Evolutionary conservation across 441 rosid genomes (phyloP).

Genomic region (Daphne laureola): DNA sequence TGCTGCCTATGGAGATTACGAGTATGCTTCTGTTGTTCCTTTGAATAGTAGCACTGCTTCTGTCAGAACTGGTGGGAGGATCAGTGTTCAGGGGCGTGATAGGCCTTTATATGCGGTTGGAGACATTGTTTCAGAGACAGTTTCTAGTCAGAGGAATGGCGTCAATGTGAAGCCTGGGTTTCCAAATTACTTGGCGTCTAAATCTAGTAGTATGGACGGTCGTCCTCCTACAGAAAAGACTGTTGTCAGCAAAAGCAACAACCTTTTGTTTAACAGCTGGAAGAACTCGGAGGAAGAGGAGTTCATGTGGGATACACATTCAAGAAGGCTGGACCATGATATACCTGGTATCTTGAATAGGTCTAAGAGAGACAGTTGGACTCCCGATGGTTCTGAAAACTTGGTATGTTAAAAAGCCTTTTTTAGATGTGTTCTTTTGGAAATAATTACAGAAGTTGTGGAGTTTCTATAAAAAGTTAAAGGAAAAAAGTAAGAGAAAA

Average conservation of each 20-base stretch:
- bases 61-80: constrained; percentile 51
- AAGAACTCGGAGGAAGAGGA: constrained; percentile 95
- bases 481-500: no score
- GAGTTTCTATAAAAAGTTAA: background rate
- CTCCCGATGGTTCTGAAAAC: constrained; percentile 54
- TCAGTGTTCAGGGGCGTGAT: constrained; percentile 47
- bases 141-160: constrained; percentile 61
- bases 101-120: constrained; percentile 52
- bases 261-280: constrained; percentile 63
- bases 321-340: constrained; percentile 59
- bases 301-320: constrained; percentile 90
- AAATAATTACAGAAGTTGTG: no score
- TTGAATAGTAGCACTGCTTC: constrained; percentile 43
- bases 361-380: constrained; percentile 47
- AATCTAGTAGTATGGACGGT: constrained; percentile 33
- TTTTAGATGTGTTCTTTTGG: background rate
- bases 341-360: constrained; percentile 32
- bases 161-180: constrained; percentile 42
- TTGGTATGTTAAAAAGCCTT: constrained; percentile 36
- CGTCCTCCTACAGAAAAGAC: constrained; percentile 28
- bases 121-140: constrained; percentile 39
- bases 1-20: constrained; percentile 43
- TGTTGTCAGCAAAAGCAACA: constrained; percentile 34
- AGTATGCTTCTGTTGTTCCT: constrained; percentile 53
- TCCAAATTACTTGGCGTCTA: constrained; percentile 36